These are phyloP conservation scores for Kazachstania taianensis DNA, from an alignment of 805 yeast genomes.

Conservation along the genomic window DNA sequence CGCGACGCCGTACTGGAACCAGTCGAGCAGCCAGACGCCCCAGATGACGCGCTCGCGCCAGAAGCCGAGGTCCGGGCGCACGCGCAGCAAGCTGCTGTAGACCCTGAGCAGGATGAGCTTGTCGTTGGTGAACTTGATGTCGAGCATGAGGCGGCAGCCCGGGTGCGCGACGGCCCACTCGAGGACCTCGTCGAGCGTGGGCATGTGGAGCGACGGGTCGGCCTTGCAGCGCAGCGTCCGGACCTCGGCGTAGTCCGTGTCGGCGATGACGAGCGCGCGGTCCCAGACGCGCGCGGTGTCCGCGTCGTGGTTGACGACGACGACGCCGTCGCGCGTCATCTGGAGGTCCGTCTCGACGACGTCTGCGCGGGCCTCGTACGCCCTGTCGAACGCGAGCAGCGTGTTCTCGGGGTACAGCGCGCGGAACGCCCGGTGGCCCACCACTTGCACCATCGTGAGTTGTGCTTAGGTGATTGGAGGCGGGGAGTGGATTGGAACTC, in stretches of 20 bases:
- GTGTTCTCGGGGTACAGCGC: slow-evolving; percentile 39
- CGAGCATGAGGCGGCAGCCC: slow-evolving; percentile 36
- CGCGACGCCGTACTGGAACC: slow-evolving; percentile 34
- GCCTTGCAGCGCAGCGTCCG: slow-evolving; percentile 29
- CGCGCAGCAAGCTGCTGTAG: slow-evolving; percentile 28
- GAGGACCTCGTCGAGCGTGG: slow-evolving; percentile 34
- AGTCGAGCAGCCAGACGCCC: slow-evolving; percentile 45
- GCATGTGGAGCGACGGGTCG: slow-evolving; percentile 30
- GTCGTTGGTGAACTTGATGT: slow-evolving; percentile 40
- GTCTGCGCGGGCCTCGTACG: slow-evolving; percentile 36
- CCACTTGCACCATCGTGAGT: slow-evolving; percentile 10
- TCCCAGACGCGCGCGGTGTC: slow-evolving; percentile 41
- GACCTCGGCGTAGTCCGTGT: slow-evolving; percentile 30
- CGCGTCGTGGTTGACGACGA: slow-evolving; percentile 47
- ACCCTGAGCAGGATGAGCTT: slow-evolving; percentile 35
- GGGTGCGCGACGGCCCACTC: slow-evolving; percentile 32
- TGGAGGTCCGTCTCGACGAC: slow-evolving; percentile 49
- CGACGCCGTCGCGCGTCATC: slow-evolving; percentile 41
- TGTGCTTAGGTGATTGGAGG: too few species aligned
- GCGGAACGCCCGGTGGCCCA: slow-evolving; percentile 29
- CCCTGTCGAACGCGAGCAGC: slow-evolving; percentile 36
- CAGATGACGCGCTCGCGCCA: slow-evolving; percentile 40
- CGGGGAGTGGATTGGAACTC: too few species aligned
- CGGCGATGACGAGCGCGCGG: slow-evolving; percentile 29
- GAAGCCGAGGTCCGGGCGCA: slow-evolving; percentile 31